A percentile compares a stretch with the other conserved stretches of the same genome.
Evolutionary conservation across 805 yeast genomes (phyloP).

Genomic region (Pichia kluyveri): DNA sequence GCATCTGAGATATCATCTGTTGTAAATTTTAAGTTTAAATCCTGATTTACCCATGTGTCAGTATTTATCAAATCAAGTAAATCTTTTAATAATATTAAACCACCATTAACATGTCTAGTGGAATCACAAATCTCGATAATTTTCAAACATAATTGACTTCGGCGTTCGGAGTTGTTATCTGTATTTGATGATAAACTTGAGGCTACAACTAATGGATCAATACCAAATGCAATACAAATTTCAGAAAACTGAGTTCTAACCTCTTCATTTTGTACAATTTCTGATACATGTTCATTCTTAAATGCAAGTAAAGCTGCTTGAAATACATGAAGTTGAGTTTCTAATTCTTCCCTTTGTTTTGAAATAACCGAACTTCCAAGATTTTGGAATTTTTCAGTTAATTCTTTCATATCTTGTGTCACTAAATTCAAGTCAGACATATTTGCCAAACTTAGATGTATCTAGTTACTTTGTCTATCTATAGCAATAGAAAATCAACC

Average conservation of each 20-base stretch:
- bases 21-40: slow-evolving; percentile 24
- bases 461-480: no score
- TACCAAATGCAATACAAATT: slow-evolving; percentile 73
- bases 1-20: slow-evolving; percentile 50
- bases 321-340: slow-evolving; percentile 67
- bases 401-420: background rate
- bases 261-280: slow-evolving; percentile 53
- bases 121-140: slow-evolving; percentile 68
- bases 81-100: slow-evolving; percentile 58
- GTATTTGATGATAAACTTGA: slow-evolving; percentile 14
- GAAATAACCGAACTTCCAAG: slow-evolving; percentile 43
- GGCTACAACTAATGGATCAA: slow-evolving; percentile 59
- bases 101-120: slow-evolving; percentile 72
- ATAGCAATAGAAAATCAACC: no score
- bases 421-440: background rate
- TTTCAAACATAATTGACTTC: slow-evolving; percentile 60
- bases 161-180: slow-evolving; percentile 37
- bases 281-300: slow-evolving; percentile 62
- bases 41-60: slow-evolving; percentile 15
- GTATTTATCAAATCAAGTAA: slow-evolving; percentile 28
- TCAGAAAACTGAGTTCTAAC: slow-evolving; percentile 64
- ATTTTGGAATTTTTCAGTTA: slow-evolving; percentile 32
- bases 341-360: slow-evolving; percentile 49
- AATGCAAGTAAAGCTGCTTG: slow-evolving; percentile 70
- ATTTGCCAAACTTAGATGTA: no score